These are phyloP conservation scores for Mycosphaerella sp. DNA, from an alignment of 2,329 filamentous ascomycete genomes.

Conservation along the genomic window DNA sequence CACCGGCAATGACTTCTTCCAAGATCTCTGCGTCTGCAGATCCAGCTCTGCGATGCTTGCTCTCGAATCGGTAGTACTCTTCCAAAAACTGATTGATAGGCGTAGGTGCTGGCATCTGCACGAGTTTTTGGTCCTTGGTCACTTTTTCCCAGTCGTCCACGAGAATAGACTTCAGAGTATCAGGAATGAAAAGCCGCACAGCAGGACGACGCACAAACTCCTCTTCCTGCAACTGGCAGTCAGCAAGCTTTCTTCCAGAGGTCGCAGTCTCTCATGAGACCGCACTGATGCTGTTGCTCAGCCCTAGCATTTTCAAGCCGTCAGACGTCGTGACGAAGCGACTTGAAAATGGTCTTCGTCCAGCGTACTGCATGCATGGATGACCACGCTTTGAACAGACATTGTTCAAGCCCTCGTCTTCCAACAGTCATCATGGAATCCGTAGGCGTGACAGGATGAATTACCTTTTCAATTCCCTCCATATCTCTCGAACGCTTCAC, in stretches of 20 bases:
- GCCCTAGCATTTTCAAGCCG: neutral
- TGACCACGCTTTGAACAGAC: neutral
- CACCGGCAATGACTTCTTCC: constrained; percentile 77
- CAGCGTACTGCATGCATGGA: neutral
- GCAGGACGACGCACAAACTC: constrained; percentile 75
- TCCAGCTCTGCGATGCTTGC: constrained; percentile 59
- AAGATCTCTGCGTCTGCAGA: constrained; percentile 75
- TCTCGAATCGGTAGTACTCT: constrained; percentile 73
- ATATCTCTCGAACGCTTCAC: constrained; percentile 71
- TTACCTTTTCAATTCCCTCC: constrained; percentile 68
- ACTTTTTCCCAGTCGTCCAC: constrained; percentile 99
- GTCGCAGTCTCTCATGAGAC: neutral
- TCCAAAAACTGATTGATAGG: constrained; percentile 72
- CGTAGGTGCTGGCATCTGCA: constrained; percentile 70
- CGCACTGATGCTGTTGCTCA: neutral
- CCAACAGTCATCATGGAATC: neutral
- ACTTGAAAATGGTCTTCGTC: too few relatives aligned
- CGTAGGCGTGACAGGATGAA: constrained; percentile 15
- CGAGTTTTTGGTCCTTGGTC: constrained; percentile 87
- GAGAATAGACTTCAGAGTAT: constrained; percentile 81
- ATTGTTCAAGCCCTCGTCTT: neutral
- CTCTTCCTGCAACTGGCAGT: constrained; percentile 66
- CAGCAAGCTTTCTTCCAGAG: constrained; percentile 1
- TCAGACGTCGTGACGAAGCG: neutral
- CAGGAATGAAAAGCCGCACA: constrained; percentile 78